Conservation (phyloP, 805 yeast species). For the Monosporozyma yasuniensis region DNA sequence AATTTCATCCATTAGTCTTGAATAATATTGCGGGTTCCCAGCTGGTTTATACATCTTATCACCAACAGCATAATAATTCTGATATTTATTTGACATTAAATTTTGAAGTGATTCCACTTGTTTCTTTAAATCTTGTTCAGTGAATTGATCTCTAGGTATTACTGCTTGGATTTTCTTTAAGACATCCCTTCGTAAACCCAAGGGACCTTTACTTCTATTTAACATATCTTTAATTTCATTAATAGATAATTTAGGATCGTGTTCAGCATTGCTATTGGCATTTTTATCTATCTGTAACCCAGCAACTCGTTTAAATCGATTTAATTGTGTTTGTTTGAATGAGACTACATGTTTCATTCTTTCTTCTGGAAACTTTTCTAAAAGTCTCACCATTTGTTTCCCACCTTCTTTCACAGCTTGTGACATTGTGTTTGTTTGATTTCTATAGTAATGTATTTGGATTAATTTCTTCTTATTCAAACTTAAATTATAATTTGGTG, state of each 20-base stretch:
- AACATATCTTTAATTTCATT: constrained; percentile 34
- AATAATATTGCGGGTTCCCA: constrained; percentile 76
- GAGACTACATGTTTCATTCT: constrained; percentile 59
- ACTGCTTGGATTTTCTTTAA: constrained; percentile 35
- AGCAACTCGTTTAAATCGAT: constrained; percentile 45
- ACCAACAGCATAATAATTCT: constrained; percentile 52
- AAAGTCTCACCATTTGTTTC: constrained; percentile 45
- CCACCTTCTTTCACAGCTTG: constrained; percentile 39
- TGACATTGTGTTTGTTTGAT: constrained; percentile 9
- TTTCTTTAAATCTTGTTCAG: constrained; percentile 38
- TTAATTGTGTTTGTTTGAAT: constrained; percentile 58
- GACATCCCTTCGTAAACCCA: constrained; percentile 42
- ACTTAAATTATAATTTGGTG: background rate
- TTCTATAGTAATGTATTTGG: background rate
- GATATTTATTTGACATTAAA: constrained; percentile 52
- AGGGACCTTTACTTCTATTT: constrained; percentile 30
- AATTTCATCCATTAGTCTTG: constrained; percentile 59
- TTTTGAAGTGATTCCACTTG: constrained; percentile 53
- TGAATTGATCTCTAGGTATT: constrained; percentile 42
- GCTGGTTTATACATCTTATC: constrained; percentile 67
- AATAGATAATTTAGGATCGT: constrained; percentile 31
- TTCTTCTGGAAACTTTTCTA: constrained; percentile 61
- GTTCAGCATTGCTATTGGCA: constrained; percentile 32
- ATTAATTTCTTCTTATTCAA: background rate
- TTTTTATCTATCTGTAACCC: constrained; percentile 29